A percentile compares a stretch with the other conserved stretches of the same genome.
Evolutionary conservation across 495 filamentous ascomycete genomes (phyloP).

Genomic region (Penicillium cosmopolitanum): DNA sequence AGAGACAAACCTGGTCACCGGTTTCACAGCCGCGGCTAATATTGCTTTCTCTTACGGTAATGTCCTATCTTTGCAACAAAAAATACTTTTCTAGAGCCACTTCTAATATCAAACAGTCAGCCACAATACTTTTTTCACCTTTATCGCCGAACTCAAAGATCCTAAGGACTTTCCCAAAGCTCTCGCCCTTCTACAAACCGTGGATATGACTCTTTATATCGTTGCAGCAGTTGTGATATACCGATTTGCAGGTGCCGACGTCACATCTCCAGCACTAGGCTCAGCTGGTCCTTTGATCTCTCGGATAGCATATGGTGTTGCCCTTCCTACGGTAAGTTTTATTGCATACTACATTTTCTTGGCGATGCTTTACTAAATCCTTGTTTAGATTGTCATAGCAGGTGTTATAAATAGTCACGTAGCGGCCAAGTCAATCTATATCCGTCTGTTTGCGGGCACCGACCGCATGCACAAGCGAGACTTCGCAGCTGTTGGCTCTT

Average conservation of each 20-base stretch:
- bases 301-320: slow-evolving; percentile 77
- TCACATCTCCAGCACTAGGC: slow-evolving; percentile 72
- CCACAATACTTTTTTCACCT: slow-evolving; percentile 73
- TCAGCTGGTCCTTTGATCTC: slow-evolving; percentile 64
- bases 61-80: too few relatives aligned
- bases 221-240: slow-evolving; percentile 62
- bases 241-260: slow-evolving; percentile 66
- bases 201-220: slow-evolving; percentile 69
- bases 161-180: slow-evolving; percentile 70
- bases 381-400: slow-evolving; percentile 50
- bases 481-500: slow-evolving; percentile 52
- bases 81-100: slow-evolving; percentile 14
- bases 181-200: slow-evolving; percentile 62
- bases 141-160: slow-evolving; percentile 76
- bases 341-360: neutral
- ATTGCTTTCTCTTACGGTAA: slow-evolving; percentile 13
- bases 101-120: slow-evolving; percentile 56
- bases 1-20: slow-evolving; percentile 38
- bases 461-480: slow-evolving; percentile 64
- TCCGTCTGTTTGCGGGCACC: slow-evolving; percentile 61
- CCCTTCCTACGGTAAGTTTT: slow-evolving; percentile 62
- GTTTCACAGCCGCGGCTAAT: slow-evolving; percentile 34
- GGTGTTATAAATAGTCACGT: slow-evolving; percentile 74
- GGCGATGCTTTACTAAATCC: neutral
- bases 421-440: slow-evolving; percentile 66